phyloP scores from a whole-genome alignment of 257 asterid species.

The Gentiana straminea region DNA sequence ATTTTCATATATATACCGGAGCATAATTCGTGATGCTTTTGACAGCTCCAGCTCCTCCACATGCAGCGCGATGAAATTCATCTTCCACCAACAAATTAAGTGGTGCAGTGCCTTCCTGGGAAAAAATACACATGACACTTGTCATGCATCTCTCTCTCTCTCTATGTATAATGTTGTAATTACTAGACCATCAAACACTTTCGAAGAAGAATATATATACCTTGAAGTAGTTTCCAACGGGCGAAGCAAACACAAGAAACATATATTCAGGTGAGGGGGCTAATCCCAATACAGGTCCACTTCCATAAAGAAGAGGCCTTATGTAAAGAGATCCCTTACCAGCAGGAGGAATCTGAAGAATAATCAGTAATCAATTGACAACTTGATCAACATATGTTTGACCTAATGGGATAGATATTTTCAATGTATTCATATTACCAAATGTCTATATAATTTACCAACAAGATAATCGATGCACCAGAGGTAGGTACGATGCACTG shows the following conservation, averaged over 20 bases:
- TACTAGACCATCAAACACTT: not conserved
- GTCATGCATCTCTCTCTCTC: too few species aligned
- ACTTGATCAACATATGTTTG: too few species aligned
- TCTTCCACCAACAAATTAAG: constrained; percentile 56
- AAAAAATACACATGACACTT: too few species aligned
- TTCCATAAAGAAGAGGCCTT: constrained; percentile 76
- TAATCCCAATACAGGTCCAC: constrained; percentile 62
- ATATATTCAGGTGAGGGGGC: constrained; percentile 70
- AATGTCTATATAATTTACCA: not conserved
- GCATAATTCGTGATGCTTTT: constrained; percentile 78
- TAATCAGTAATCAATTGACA: constrained; percentile 2
- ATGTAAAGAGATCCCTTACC: constrained; percentile 75
- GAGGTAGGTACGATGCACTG: too few species aligned
- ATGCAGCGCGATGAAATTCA: constrained; percentile 52
- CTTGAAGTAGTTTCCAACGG: constrained; percentile 86
- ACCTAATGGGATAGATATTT: not conserved
- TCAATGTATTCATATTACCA: not conserved
- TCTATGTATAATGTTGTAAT: not conserved
- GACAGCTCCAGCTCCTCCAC: constrained; percentile 72
- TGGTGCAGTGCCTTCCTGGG: constrained; percentile 46
- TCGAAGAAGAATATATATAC: constrained; percentile 13
- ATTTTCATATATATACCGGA: constrained; percentile 32
- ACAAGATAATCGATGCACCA: not conserved
- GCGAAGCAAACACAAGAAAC: constrained; percentile 64
- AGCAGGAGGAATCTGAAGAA: constrained; percentile 68